Evolutionary conservation across 2,329 filamentous ascomycete species (phyloP).

Genomic region (Colletotrichum higginsianum): DNA sequence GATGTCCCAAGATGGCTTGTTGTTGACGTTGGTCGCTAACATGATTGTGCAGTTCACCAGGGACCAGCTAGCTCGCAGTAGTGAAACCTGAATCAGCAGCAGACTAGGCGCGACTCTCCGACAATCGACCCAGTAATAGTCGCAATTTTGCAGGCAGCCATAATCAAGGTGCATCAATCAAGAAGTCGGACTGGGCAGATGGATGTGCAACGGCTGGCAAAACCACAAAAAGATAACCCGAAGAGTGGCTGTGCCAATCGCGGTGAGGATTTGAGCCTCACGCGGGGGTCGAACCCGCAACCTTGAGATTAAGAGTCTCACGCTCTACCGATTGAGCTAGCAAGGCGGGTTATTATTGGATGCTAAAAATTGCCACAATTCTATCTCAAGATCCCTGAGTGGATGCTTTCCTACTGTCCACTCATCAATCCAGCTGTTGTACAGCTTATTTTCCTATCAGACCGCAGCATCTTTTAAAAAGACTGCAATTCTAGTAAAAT

Average conservation of each 20-base stretch:
- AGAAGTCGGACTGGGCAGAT: no score
- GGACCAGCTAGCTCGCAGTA: no score
- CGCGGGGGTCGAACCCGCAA: conserved; percentile 45
- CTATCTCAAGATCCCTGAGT: no score
- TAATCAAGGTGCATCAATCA: background rate
- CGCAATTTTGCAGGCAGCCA: no score
- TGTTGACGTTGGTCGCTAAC: background rate
- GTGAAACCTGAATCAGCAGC: no score
- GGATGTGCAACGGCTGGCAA: background rate
- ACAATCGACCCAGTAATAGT: no score
- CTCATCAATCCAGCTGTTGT: no score
- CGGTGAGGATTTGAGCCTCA: conserved; percentile 43
- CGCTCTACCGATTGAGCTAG: conserved; percentile 82
- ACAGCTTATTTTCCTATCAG: no score
- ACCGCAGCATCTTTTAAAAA: no score
- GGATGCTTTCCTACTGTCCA: background rate
- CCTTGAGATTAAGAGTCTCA: conserved; percentile 72
- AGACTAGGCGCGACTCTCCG: no score
- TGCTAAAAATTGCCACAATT: background rate
- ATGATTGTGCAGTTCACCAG: background rate
- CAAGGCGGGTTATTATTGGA: conserved; percentile 44
- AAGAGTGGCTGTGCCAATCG: conserved; percentile 20
- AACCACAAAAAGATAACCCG: background rate
- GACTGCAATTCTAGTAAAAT: no score
- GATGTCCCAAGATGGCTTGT: no score